phyloP scores from a whole-genome alignment of 805 yeast species.

The Pichia nakasei region DNA sequence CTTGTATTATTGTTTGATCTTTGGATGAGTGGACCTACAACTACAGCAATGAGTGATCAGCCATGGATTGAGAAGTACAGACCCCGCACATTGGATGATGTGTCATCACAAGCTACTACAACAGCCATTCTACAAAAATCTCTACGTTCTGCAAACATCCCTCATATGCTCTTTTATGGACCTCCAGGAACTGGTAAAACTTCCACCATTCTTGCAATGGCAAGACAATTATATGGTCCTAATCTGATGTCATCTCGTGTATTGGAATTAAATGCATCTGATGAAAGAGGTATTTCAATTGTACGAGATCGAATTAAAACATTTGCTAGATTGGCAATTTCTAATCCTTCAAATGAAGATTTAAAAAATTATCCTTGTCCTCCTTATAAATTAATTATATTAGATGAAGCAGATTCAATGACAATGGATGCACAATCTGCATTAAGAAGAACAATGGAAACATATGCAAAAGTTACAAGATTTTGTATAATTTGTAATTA shows the following conservation, averaged over 20 bases:
- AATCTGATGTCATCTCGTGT: constrained; percentile 58
- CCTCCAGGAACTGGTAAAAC: constrained; percentile 95
- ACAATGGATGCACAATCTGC: constrained; percentile 96
- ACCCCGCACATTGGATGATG: constrained; percentile 79
- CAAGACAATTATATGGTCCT: constrained; percentile 75
- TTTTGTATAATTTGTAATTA: constrained; percentile 94
- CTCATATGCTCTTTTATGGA: constrained; percentile 88
- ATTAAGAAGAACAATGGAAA: constrained; percentile 88
- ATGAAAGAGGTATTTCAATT: constrained; percentile 83
- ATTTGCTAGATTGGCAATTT: constrained; percentile 77
- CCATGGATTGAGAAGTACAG: constrained; percentile 97
- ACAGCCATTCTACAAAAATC: constrained; percentile 75
- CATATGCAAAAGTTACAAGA: constrained; percentile 80
- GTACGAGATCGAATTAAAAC: constrained; percentile 79
- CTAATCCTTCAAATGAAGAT: constrained; percentile 69
- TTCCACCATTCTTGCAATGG: constrained; percentile 76
- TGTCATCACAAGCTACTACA: constrained; percentile 87
- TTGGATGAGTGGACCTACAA: no score
- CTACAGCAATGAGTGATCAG: constrained; percentile 8
- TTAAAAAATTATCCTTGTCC: constrained; percentile 83
- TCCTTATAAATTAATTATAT: constrained; percentile 84
- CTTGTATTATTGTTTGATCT: no score
- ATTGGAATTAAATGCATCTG: constrained; percentile 80
- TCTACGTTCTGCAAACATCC: constrained; percentile 69
- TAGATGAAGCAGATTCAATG: constrained; percentile 99